A percentile compares a stretch with the other conserved stretches of the same genome.
Conservation (phyloP, 2,329 filamentous ascomycete genomes). For the Ascomycota sp. region DNA sequence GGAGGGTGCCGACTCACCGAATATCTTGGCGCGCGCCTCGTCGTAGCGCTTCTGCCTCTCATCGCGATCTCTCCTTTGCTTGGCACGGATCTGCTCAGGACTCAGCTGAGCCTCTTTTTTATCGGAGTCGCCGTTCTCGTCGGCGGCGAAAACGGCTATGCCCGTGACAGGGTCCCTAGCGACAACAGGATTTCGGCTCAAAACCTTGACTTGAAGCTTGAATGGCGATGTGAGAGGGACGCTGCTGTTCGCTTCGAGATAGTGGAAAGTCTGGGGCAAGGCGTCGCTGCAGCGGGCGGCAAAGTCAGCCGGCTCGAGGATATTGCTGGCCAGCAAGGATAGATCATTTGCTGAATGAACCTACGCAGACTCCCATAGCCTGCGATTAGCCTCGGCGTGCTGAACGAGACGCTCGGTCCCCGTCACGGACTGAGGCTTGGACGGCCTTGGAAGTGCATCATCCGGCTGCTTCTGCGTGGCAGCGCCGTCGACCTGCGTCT, state of each 20-base stretch:
- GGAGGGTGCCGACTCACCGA: constrained; percentile 40
- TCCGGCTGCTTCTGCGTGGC: constrained; percentile 11
- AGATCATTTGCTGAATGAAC: too few species aligned
- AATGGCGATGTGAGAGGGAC: constrained; percentile 46
- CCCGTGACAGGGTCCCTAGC: constrained; percentile 34
- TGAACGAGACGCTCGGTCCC: constrained; percentile 61
- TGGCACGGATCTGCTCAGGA: constrained; percentile 57
- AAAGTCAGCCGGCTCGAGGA: background rate
- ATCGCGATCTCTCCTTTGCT: constrained; percentile 60
- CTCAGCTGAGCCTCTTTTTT: constrained; percentile 41
- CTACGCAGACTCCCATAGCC: constrained; percentile 79
- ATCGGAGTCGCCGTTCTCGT: constrained; percentile 39
- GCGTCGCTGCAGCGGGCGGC: constrained; percentile 35
- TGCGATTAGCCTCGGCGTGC: constrained; percentile 67
- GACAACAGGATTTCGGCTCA: constrained; percentile 60
- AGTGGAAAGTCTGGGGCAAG: constrained; percentile 54
- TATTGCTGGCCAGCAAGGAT: too few species aligned
- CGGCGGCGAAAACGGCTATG: constrained; percentile 21
- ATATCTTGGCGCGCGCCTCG: constrained; percentile 71
- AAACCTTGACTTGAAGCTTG: constrained; percentile 65
- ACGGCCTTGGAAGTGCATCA: too few species aligned
- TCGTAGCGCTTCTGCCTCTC: constrained; percentile 85
- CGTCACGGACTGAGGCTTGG: constrained; percentile 35
- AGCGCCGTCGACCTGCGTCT: constrained; percentile 46
- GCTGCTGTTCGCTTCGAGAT: constrained; percentile 42